These are phyloP conservation scores for Oryza australiensis DNA, from an alignment of 176 grass and related monocot species.

Conservation along the genomic window DNA sequence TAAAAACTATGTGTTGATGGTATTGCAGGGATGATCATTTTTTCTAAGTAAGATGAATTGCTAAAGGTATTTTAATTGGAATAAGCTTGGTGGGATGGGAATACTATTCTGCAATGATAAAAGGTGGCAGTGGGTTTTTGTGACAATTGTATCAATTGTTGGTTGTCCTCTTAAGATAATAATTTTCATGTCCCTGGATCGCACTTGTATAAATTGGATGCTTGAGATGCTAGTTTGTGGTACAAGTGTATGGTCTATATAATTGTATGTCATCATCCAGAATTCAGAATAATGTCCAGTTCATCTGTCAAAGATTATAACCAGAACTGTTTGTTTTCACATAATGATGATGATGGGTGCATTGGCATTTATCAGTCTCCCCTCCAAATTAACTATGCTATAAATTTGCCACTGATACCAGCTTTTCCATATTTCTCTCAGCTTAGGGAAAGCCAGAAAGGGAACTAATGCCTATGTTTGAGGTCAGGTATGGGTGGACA, in stretches of 20 bases:
- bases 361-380: background rate
- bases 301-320: slow-evolving; percentile 27
- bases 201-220: slow-evolving; percentile 23
- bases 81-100: slow-evolving; percentile 34
- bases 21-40: slow-evolving; percentile 11
- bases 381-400: background rate
- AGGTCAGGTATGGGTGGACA: background rate
- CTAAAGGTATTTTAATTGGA: slow-evolving; percentile 3
- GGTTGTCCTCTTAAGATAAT: slow-evolving; percentile 27
- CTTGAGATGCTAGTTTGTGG: slow-evolving; percentile 37
- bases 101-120: slow-evolving; percentile 42
- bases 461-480: background rate
- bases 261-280: slow-evolving; percentile 27
- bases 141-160: slow-evolving; percentile 34
- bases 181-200: slow-evolving; percentile 14
- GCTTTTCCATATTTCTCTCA: slow-evolving; percentile 30
- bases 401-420: slow-evolving; percentile 31
- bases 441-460: background rate
- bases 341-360: slow-evolving; percentile 33
- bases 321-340: slow-evolving; percentile 28
- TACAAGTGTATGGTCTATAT: slow-evolving; percentile 50
- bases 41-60: slow-evolving; percentile 10
- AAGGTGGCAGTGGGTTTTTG: slow-evolving; percentile 34
- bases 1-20: slow-evolving; percentile 33
- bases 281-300: slow-evolving; percentile 42